Evolutionary conservation across 2,329 filamentous ascomycete genomes (phyloP).

Genomic region (Diaporthe humulicola): DNA sequence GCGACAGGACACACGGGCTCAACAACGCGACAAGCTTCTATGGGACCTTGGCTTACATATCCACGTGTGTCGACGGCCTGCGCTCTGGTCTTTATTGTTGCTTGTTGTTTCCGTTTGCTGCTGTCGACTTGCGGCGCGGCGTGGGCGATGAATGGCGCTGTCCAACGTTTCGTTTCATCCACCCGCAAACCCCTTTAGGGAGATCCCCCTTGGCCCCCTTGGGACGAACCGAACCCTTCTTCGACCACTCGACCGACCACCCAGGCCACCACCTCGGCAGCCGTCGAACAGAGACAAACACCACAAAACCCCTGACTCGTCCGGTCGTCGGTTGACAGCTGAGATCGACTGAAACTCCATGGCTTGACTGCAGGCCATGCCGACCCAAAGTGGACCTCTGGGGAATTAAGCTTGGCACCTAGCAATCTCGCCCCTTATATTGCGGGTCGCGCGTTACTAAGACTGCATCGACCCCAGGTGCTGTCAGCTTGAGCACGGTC

Average conservation of each 20-base stretch:
- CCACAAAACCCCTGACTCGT: not conserved
- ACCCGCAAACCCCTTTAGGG: not conserved
- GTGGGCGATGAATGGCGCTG: not conserved
- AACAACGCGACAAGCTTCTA: conserved; percentile 22
- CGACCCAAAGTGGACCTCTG: conserved; percentile 6
- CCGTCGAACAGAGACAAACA: not conserved
- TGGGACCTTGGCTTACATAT: not conserved
- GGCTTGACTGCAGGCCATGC: conserved; percentile 8
- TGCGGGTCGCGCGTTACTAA: conserved; percentile 18
- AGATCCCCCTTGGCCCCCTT: conserved; percentile 7
- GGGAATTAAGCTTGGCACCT: conserved; percentile 23
- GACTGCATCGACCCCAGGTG: conserved; percentile 10
- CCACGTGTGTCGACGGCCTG: not conserved
- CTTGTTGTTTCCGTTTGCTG: not conserved
- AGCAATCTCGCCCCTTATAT: conserved; percentile 30
- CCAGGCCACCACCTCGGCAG: not conserved
- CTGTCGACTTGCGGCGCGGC: not conserved
- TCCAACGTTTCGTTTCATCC: conserved; percentile 23
- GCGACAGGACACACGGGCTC: conserved; percentile 9
- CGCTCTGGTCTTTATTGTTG: not conserved
- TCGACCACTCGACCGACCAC: not conserved
- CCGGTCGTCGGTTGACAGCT: not conserved
- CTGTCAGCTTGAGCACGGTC: not conserved
- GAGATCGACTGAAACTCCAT: conserved; percentile 6
- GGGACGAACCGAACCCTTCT: not conserved